Evolutionary conservation across 2,329 filamentous ascomycete genomes (phyloP).

Genomic region (Trichoderma brevicompactum): DNA sequence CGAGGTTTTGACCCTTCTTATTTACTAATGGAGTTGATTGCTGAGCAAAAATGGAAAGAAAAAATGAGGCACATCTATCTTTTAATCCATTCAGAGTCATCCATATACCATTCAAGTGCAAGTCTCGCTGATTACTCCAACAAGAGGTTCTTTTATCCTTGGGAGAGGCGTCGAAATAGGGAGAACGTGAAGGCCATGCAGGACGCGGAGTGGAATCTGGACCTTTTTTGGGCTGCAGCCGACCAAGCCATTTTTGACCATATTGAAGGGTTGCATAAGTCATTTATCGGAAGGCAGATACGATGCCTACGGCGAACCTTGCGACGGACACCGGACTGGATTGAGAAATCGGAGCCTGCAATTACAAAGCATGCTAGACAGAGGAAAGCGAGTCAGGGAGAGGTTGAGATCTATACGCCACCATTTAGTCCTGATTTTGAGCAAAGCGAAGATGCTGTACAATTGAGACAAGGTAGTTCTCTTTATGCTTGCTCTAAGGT

Average conservation of each 20-base stretch:
- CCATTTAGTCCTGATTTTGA: slow-evolving; percentile 36
- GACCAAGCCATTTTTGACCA: slow-evolving; percentile 30
- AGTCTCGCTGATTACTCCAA: slow-evolving; percentile 42
- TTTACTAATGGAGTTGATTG: background rate
- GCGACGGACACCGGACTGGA: slow-evolving; percentile 55
- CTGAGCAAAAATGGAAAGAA: background rate
- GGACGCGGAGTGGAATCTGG: slow-evolving; percentile 48
- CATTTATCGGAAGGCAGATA: background rate
- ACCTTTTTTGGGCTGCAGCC: slow-evolving; percentile 27
- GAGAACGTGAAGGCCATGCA: slow-evolving; percentile 51
- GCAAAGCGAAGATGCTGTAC: background rate
- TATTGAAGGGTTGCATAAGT: background rate
- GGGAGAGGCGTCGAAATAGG: slow-evolving; percentile 50
- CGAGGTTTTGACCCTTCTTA: slow-evolving; percentile 42
- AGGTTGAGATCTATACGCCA: slow-evolving; percentile 30
- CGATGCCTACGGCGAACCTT: slow-evolving; percentile 39
- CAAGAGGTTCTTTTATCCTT: slow-evolving; percentile 49
- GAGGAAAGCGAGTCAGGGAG: background rate
- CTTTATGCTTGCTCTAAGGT: slow-evolving; percentile 12
- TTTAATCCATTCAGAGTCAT: background rate
- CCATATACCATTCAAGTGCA: background rate
- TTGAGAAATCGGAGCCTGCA: slow-evolving; percentile 44
- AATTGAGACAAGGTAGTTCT: background rate
- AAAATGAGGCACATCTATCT: background rate
- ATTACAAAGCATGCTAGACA: background rate